Evolutionary conservation across 768 basidiomycete species (phyloP), one percentile per base, ranked within the genome.

Genomic region (Epithele typhae): DNA sequence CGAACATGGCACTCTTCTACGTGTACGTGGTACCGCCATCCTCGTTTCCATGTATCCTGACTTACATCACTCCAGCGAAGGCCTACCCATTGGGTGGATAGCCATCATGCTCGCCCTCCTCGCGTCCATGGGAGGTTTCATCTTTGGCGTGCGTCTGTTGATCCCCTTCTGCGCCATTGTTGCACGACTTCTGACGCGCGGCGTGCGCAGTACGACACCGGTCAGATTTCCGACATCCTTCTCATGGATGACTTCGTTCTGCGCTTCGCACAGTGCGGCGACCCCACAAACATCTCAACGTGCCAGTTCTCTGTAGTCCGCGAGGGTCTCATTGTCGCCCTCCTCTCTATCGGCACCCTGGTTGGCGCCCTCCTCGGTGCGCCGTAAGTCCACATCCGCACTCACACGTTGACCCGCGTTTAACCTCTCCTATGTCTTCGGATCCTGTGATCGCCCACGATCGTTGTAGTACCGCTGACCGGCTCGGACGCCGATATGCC

Each of bases 181-280:
- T n/a, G n/a, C n/a, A n/a, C n/a, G n/a, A n/a, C n/a, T n/a, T n/a
- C n/a, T n/a, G n/a, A n/a, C n/a, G n/a, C n/a, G n/a, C n/a, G n/a
- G n/a, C n/a, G n/a, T n/a, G n/a, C n/a, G 18, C 42, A 72, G 68
- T 84, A 84, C 53, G 82, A 86, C 61, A 87, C 83, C 11, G 85
- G 85, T 21, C 86, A 88, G 62, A 88, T 90, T 52, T 81, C 81
- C 42, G 83, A 84, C 59, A 84, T 90, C 54, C 67, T 86, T 22
- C 66, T 86, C 63, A 86, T 88, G 83, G 60, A 73, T 10, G 81
- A 85, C 64, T 87, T 87, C 62, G 65, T 74, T 27, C 64, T 70
- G 9, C 79, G 85, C 12, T 87, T 90, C 57, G 83, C 73, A 2
- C 64, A 66, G 14, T 82, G 81, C 57, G 46, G 61, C 0, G 68